Evolutionary conservation across 2,329 filamentous ascomycete species (phyloP).

Genomic region (Xylaria sp.): DNA sequence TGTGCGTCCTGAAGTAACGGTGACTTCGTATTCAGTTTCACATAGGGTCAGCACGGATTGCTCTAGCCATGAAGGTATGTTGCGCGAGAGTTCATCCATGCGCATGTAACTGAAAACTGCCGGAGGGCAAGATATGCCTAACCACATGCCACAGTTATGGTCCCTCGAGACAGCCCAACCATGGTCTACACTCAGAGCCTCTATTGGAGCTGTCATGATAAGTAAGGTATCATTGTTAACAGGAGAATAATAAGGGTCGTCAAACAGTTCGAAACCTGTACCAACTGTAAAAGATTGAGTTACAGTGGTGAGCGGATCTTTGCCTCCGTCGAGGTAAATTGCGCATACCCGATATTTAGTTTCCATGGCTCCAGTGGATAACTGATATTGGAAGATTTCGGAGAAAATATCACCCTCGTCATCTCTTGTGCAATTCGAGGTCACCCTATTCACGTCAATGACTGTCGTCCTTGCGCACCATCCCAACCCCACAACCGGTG

Average conservation of each 20-base stretch:
- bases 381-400: background rate
- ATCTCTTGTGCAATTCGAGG: background rate
- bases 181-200: background rate
- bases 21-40: background rate
- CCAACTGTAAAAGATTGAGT: background rate
- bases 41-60: background rate
- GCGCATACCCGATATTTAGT: background rate
- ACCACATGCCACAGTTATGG: background rate
- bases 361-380: background rate
- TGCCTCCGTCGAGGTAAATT: background rate
- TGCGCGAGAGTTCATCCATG: background rate
- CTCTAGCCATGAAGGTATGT: background rate
- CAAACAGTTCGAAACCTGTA: background rate
- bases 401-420: background rate
- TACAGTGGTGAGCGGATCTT: background rate
- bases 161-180: background rate
- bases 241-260: background rate
- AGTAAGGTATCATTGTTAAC: background rate
- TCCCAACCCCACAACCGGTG: background rate
- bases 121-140: background rate
- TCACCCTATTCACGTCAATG: background rate
- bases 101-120: background rate
- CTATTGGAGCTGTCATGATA: background rate
- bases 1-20: background rate
- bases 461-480: background rate